Evolutionary conservation across 345 rosid species (phyloP).

Genomic region (Physaria fendleri): DNA sequence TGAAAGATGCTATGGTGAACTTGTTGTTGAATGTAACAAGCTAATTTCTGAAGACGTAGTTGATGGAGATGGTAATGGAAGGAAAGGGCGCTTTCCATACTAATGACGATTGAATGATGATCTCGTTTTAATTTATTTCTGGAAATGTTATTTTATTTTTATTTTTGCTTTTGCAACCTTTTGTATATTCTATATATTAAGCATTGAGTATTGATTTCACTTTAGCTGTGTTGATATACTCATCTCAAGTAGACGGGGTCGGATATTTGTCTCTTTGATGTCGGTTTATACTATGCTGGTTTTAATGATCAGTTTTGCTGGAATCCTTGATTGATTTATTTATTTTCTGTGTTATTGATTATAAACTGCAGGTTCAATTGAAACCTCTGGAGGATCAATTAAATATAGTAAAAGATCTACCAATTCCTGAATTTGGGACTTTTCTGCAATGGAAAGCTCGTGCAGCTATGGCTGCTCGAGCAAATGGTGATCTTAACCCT

Average conservation of each 20-base stretch:
- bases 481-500: slow-evolving; percentile 48
- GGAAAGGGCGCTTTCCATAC: slow-evolving; percentile 33
- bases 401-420: slow-evolving; percentile 66
- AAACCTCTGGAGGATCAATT: slow-evolving; percentile 70
- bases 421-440: slow-evolving; percentile 59
- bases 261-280: too few species aligned
- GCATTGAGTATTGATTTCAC: neutral
- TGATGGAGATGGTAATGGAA: slow-evolving; percentile 74
- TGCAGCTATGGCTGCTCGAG: slow-evolving; percentile 59
- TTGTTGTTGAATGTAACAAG: slow-evolving; percentile 81
- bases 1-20: slow-evolving; percentile 79
- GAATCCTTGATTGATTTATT: neutral
- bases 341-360: neutral
- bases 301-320: neutral
- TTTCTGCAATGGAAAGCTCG: slow-evolving; percentile 86
- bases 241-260: too few species aligned
- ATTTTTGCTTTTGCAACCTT: neutral
- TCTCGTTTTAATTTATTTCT: slow-evolving; percentile 6
- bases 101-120: neutral
- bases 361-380: slow-evolving; percentile 56
- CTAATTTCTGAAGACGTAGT: slow-evolving; percentile 66
- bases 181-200: neutral
- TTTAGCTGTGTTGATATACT: neutral
- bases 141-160: too few species aligned
- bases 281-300: neutral